phyloP scores from a whole-genome alignment of 1,284 basidiomycete genomes.

The Sanguinoderma infundibulare region DNA sequence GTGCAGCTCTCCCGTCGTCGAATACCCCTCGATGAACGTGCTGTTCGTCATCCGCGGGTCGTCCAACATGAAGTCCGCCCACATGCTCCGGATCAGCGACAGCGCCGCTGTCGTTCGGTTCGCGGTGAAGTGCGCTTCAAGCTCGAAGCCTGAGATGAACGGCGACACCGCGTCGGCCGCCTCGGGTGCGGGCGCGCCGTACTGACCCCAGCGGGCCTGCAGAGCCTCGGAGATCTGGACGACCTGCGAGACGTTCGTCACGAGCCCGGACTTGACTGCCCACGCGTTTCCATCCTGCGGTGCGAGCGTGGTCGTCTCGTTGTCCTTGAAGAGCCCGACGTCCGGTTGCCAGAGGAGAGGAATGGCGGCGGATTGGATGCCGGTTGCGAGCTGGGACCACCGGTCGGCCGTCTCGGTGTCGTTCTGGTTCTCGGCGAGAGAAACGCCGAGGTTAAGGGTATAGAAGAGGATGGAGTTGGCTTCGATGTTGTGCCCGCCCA shows the following conservation, averaged over 20 bases:
- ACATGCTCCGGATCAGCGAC: conserved; percentile 21
- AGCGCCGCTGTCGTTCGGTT: conserved; percentile 22
- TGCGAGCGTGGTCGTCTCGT: conserved; percentile 26
- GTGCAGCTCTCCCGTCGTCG: conserved; percentile 21
- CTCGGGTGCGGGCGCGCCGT: conserved; percentile 24
- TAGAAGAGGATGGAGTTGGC: conserved; percentile 25
- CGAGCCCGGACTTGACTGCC: conserved; percentile 25
- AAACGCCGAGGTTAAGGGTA: conserved; percentile 18
- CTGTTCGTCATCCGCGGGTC: conserved; percentile 28
- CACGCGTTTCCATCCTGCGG: conserved; percentile 26
- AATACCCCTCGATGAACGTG: conserved; percentile 27
- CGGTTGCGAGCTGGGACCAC: conserved; percentile 12
- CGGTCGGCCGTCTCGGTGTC: conserved; percentile 6
- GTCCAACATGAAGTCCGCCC: conserved; percentile 27
- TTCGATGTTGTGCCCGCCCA: conserved; percentile 27
- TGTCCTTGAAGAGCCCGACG: conserved; percentile 25
- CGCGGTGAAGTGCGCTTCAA: conserved; percentile 23
- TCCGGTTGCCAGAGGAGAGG: conserved; percentile 24
- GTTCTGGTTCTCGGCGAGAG: conserved; percentile 11
- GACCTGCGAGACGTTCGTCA: conserved; percentile 14
- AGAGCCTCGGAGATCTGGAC: conserved; percentile 16
- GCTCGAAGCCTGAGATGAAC: conserved; percentile 24
- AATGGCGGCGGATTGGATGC: conserved; percentile 17
- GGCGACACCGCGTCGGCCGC: conserved; percentile 23
- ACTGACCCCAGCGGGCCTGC: conserved; percentile 21